Conservation (phyloP, 345 rosid species). For the Passiflora organensis region DNA sequence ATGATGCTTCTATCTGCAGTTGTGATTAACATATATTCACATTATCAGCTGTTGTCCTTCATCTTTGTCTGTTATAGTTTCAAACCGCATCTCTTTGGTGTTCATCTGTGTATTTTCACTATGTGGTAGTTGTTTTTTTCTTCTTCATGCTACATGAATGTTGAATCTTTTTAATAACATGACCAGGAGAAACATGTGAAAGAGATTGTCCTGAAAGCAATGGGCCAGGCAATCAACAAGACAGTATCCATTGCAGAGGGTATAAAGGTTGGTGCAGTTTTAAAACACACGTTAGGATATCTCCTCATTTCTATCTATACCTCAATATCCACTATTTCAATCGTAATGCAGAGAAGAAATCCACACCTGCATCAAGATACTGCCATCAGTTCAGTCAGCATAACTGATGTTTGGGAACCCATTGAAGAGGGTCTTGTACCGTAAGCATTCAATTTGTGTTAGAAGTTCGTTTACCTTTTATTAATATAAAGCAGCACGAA, state of each 20-base stretch:
- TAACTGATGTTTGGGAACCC: conserved; percentile 96
- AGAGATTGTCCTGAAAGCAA: conserved; percentile 82
- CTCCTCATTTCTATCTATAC: not conserved
- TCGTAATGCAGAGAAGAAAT: conserved; percentile 52
- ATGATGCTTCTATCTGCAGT: too few relatives aligned
- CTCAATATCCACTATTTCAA: conserved; percentile 1
- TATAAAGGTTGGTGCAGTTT: conserved; percentile 47
- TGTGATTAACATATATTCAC: too few relatives aligned
- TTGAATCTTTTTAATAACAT: not conserved
- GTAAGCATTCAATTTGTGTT: conserved; percentile 40
- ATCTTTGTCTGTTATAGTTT: too few relatives aligned
- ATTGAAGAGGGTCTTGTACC: conserved; percentile 91
- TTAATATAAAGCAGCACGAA: too few relatives aligned
- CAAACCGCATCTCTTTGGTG: too few relatives aligned
- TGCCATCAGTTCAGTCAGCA: conserved; percentile 79
- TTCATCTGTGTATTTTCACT: not conserved
- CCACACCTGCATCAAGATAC: conserved; percentile 85
- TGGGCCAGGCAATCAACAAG: conserved; percentile 95
- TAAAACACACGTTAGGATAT: not conserved
- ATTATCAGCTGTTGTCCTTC: too few relatives aligned
- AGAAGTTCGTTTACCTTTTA: too few relatives aligned
- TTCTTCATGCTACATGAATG: not conserved
- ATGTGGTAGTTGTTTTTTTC: conserved; percentile 1
- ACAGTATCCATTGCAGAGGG: conserved; percentile 80
- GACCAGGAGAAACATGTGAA: conserved; percentile 57